Base-by-base conservation (phyloP, 1,284 basidiomycete genomes). In the Leccinum subrobustum region DNA sequence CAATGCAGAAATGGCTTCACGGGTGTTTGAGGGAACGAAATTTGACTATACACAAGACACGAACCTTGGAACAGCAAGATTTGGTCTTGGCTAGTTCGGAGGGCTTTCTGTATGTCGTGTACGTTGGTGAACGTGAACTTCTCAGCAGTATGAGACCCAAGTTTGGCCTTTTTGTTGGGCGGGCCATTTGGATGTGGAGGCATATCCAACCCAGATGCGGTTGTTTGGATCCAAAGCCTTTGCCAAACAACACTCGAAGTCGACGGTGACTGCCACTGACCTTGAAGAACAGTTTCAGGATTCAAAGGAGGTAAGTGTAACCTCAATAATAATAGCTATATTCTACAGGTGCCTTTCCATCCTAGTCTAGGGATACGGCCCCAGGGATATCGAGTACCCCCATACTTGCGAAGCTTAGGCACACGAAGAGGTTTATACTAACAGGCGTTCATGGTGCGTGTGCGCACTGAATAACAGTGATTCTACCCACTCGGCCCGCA, bases 1-100 rank as follows among this genome's bases (percentile, higher is more conserved):
- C 56, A 87, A 64, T 20, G 77, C 71, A 31, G 70, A 78, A 25
- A 86, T 73, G 54, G 73, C 84, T 86, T 53, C 5, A 57, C 5
- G 20, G 31, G 16, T 3, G n/a, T 3, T 59, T 59, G 25, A 62
- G 42, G 6, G 8, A 58, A 54, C 54, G 12, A 31, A 14, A 33
- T 33, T 5, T 5, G 23, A n/a, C 16, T 31, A 31, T 29, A 18
- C 29, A 31, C 35, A 14, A 31, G 20, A 23, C 16, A 56, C 64
- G 9, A 6, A 75, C 76, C 70, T 65, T 68, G 70, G 20, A 65
- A 64, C 16, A 76, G 63, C 2, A 29, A 39, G 31, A 63, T 67
- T 37, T 63, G 42, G 52, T 68, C 68, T 29, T 71, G 64, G 1
- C 55, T 60, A 33, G 48, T 31, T 4, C 56, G 59, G 1, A 75